phyloP scores from a whole-genome alignment of 75 land plant species.

The Sequoia sempervirens region DNA sequence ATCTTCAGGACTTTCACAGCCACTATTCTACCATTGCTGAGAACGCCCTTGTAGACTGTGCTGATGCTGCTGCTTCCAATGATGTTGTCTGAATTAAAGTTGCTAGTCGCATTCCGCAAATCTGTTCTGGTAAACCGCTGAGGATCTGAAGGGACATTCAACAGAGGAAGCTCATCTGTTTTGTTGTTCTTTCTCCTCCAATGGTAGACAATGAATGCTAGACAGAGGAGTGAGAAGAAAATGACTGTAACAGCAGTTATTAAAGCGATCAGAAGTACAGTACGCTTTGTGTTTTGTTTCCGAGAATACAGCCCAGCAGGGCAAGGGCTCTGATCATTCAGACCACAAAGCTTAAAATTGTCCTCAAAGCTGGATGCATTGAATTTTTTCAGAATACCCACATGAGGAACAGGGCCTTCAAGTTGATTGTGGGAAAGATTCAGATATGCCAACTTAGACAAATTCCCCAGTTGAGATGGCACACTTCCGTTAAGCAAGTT shows the following conservation, averaged over 20 bases:
- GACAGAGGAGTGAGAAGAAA: constrained; percentile 2
- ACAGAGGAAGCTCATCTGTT: constrained; percentile 4
- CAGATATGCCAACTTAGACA: constrained; percentile 34
- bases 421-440: constrained; percentile 63
- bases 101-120: constrained; percentile 34
- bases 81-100: constrained; percentile 33
- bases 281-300: neutral
- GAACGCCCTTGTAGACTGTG: constrained; percentile 52
- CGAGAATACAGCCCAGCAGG: neutral
- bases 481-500: constrained; percentile 21
- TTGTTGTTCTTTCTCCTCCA: constrained; percentile 1
- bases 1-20: constrained; percentile 50
- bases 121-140: constrained; percentile 39
- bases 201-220: neutral
- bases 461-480: constrained; percentile 17
- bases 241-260: neutral
- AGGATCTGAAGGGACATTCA: neutral
- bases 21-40: constrained; percentile 27
- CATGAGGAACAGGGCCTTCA: constrained; percentile 43
- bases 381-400: constrained; percentile 28
- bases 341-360: constrained; percentile 54
- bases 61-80: constrained; percentile 58
- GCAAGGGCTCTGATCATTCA: constrained; percentile 21
- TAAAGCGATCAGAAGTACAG: constrained; percentile 9
- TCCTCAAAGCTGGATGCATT: constrained; percentile 21